Conservation (phyloP, 768 basidiomycete genomes). For the Tulasnella sp. region DNA sequence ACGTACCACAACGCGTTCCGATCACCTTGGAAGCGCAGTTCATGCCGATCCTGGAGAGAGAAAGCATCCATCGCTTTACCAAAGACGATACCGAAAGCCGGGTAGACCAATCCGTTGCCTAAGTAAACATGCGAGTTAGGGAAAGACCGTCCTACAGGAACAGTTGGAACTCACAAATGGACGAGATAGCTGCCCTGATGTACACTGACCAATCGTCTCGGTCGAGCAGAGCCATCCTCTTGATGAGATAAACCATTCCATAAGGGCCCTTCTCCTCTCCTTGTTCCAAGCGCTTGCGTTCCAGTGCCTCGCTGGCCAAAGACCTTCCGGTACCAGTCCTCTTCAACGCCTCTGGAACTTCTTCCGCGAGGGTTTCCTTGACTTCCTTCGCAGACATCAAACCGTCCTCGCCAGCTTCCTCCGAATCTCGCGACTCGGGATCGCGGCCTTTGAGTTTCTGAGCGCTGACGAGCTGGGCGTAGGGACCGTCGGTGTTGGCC, state of each 20-base stretch:
- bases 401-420: conserved; percentile 38
- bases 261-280: conserved; percentile 40
- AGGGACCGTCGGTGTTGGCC: conserved; percentile 40
- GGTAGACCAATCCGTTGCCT: conserved; percentile 59
- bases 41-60: too few species aligned
- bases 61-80: too few species aligned
- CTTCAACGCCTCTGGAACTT: conserved; percentile 59
- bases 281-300: conserved; percentile 47
- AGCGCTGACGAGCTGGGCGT: conserved; percentile 42
- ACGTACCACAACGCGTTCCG: too few species aligned
- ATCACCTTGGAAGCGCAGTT: too few species aligned
- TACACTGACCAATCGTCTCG: conserved; percentile 63
- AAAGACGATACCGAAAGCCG: too few species aligned
- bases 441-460: conserved; percentile 43
- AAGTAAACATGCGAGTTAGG: conserved; percentile 20
- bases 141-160: conserved; percentile 38
- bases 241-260: conserved; percentile 63
- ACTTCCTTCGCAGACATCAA: conserved; percentile 48
- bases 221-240: conserved; percentile 68
- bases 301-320: conserved; percentile 67
- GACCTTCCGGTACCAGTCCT: conserved; percentile 58
- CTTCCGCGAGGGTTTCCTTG: conserved; percentile 61
- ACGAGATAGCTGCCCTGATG: conserved; percentile 58
- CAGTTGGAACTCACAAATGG: conserved; percentile 44
- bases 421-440: conserved; percentile 42